Base-by-base conservation (phyloP, 176 grass and related monocot species). In the Carex littledalei region DNA sequence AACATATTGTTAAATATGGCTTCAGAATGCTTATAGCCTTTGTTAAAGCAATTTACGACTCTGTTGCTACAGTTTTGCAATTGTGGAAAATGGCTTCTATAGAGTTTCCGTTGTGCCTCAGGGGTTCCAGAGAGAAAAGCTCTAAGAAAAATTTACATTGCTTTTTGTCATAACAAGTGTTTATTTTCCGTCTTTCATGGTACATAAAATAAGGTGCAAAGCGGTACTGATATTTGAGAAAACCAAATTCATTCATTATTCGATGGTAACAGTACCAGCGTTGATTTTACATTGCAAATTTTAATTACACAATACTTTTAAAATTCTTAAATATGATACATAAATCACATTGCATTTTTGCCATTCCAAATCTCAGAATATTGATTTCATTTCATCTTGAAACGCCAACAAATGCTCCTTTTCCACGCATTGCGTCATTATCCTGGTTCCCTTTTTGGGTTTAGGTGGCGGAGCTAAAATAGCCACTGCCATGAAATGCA, bases 351-450 rank as follows among this genome's bases (percentile, higher is more conserved):
- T 50, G 70, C 45, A 74, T 3, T 35, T 74, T 13, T 22, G 3
- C 18, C 18, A 74, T 76, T 53, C 20, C 56, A 61, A 61, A 58
- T 32, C 26, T 68, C 79, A 91, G 79, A 85, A 88, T 85, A 87
- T 84, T 32, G 47, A 17, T 54, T 94, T 94, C 87, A 94, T 90
- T 80, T 94, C 84, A 54, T 88, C 67, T 35, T 11, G 75, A 69
- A 92, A 94, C 13, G 84, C 80, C 18, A 67, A 58, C 39, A 91
- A 54, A 64, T 88, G 54, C 50, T 86, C 81, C 52, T 82, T 63
- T 76, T 94, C 83, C 56, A 91, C 86, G 32, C 90, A 92, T 0
- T 94, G 92, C 0, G 92, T 90, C 92, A 92, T 94, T n/a, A 94
- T 88, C 61, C 90, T 82, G 12, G 88, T 94, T 3, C 92, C 92